Evolutionary conservation across 805 yeast genomes (phyloP), one percentile per base, ranked within the genome.

Genomic region (Lachancea meyersii): DNA sequence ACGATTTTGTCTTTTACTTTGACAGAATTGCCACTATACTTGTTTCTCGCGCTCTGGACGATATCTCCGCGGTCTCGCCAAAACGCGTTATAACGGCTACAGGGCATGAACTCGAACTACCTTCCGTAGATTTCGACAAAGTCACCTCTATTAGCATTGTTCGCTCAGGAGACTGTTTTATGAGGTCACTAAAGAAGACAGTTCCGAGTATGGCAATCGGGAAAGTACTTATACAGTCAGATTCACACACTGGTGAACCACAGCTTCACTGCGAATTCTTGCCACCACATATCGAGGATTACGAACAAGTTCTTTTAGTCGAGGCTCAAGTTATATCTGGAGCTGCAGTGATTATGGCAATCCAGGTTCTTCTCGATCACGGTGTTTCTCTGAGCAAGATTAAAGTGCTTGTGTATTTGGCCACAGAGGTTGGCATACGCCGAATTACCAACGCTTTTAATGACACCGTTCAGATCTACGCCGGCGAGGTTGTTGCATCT

Each of bases 321-420:
- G 97, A 91, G 57, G 86, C 95, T 0, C 96, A 91, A 59, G 71
- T 87, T 38, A 81, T 86, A 24, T 80, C 95, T 23, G 98, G 97
- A 2, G 95, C 96, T 0, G 95, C 95, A 0, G 81, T 89, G 1
- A 83, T 87, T 33, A 93, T 91, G 97, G 95, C 97, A 0, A 77
- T 86, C 35, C 93, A 87, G 53, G 88, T 91, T 3, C 66, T 91
- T 38, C 52, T 85, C 13, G 97, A 91, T 57, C 94, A 91, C 58
- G 83, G 81, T 5, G 81, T 86, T 18, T 52, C 60, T 7, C 73
- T 75, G 38, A 65, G 71, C 23, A 74, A 83, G 49, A 82, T 93
- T 18, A 73, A 80, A 2, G 69, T 88, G 41, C 79, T 87, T 10
- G 67, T 82, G 4, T 85, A 84, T 55, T 61, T 82, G 40, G 84